These are phyloP conservation scores for sunflower (Helianthus annuus) DNA, from an alignment of 129 eudicot species.

Conservation along the genomic window HanXRQr2.0-SUNRISE NC_035437.2:154721782-154722281, in stretches of 20 bases:
- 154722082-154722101: background rate
- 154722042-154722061: background rate
- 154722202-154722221: background rate
- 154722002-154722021: background rate
- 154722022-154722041: background rate
- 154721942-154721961: conserved; percentile 87
- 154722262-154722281: too few relatives aligned
- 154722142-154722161: background rate
- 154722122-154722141: background rate
- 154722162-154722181: background rate
- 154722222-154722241: too few relatives aligned
- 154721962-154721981: conserved; percentile 72
- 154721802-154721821: background rate
- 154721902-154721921: conserved; percentile 92
- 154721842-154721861: background rate
- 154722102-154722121: background rate
- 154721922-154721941: conserved; percentile 94
- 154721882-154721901: conserved; percentile 86
- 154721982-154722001: conserved; percentile 19
- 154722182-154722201: background rate
- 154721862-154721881: conserved; percentile 70
- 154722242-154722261: too few relatives aligned
- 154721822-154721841: background rate
- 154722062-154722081: background rate
- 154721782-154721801: background rate